These are phyloP conservation scores for Wickerhamiella infanticola DNA, from an alignment of 1,139 yeast genomes.

Conservation along the genomic window DNA sequence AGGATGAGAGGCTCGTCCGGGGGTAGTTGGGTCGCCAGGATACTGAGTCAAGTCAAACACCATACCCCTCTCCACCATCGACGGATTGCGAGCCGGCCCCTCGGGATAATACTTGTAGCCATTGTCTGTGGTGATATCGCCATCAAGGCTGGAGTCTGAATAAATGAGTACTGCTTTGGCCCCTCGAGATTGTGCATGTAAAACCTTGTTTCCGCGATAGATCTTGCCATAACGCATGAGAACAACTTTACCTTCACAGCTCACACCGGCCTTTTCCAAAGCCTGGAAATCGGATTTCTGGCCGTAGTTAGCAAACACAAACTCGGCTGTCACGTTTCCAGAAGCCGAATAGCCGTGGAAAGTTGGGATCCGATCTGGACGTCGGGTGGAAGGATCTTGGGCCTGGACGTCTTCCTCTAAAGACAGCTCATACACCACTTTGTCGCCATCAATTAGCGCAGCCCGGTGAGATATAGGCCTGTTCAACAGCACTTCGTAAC, in stretches of 20 bases:
- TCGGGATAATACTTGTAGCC: constrained; percentile 46
- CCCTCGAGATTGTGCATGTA: constrained; percentile 49
- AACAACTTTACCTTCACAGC: constrained; percentile 38
- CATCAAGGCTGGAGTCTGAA: constrained; percentile 53
- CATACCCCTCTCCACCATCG: constrained; percentile 67
- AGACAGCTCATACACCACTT: constrained; percentile 5
- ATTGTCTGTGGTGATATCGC: constrained; percentile 31
- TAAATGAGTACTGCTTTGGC: constrained; percentile 46
- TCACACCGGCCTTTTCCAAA: constrained; percentile 32
- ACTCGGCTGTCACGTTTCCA: constrained; percentile 47
- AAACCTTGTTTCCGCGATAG: constrained; percentile 52
- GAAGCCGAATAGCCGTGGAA: constrained; percentile 57
- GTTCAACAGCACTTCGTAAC: constrained; percentile 45
- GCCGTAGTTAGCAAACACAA: constrained; percentile 49
- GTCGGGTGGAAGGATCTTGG: constrained; percentile 53
- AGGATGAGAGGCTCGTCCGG: constrained; percentile 60
- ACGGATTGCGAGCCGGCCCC: constrained; percentile 57
- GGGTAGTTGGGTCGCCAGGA: constrained; percentile 81
- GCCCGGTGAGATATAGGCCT: constrained; percentile 44
- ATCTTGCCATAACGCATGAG: constrained; percentile 44
- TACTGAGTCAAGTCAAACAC: constrained; percentile 58
- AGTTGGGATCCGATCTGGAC: constrained; percentile 37
- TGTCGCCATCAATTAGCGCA: constrained; percentile 24
- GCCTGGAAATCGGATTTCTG: constrained; percentile 37
- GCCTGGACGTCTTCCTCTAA: constrained; percentile 47